Evolutionary conservation across 495 filamentous ascomycete species (phyloP).

Genomic region (Penicillium atrosanguineum): DNA sequence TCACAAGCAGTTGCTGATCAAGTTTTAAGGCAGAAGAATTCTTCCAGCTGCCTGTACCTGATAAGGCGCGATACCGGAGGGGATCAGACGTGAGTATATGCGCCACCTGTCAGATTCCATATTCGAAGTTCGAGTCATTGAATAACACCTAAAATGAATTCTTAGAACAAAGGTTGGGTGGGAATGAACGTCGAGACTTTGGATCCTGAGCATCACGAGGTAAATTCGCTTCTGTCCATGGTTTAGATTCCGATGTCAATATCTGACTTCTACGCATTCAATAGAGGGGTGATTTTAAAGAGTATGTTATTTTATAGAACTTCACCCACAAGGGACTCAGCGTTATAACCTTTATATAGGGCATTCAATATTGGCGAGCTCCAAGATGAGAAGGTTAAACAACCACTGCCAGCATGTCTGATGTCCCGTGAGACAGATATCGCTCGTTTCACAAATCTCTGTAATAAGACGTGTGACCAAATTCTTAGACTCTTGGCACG

Average conservation of each 20-base stretch:
- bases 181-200: slow-evolving; percentile 75
- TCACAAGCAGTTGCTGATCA: slow-evolving; percentile 27
- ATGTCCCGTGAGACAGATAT: slow-evolving; percentile 50
- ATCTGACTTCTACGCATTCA: background rate
- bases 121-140: no score
- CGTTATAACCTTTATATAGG: slow-evolving; percentile 35
- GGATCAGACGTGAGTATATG: slow-evolving; percentile 46
- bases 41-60: slow-evolving; percentile 59
- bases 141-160: background rate
- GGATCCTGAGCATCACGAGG: slow-evolving; percentile 72
- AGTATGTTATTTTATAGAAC: background rate
- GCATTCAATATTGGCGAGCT: slow-evolving; percentile 80
- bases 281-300: slow-evolving; percentile 11
- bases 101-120: no score
- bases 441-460: slow-evolving; percentile 55
- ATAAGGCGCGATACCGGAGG: slow-evolving; percentile 66
- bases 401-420: slow-evolving; percentile 64
- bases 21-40: slow-evolving; percentile 62
- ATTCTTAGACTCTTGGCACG: slow-evolving; percentile 68
- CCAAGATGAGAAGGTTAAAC: slow-evolving; percentile 57
- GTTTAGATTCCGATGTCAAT: background rate
- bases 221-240: slow-evolving; percentile 28
- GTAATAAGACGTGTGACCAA: slow-evolving; percentile 62
- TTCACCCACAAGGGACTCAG: no score
- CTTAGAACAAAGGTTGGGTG: slow-evolving; percentile 71